Conservation (phyloP, 257 asterid species). For the Apocynum venetum region DNA sequence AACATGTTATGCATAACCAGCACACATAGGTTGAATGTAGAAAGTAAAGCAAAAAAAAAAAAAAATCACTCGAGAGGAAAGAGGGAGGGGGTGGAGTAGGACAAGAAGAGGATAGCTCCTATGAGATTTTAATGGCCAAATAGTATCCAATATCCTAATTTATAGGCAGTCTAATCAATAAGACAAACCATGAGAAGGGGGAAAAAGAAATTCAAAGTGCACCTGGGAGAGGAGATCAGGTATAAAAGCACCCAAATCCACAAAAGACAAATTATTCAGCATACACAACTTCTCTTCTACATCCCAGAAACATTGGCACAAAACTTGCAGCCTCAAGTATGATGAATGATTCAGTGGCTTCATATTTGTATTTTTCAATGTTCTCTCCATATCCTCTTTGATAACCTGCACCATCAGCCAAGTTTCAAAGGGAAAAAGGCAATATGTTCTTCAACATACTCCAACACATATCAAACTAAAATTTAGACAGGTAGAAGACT, state of each 20-base stretch:
- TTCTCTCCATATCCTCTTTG: conserved; percentile 87
- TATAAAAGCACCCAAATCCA: conserved; percentile 65
- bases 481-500: not conserved
- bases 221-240: conserved; percentile 97
- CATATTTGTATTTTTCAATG: conserved; percentile 89
- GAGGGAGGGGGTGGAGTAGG: not conserved
- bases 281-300: conserved; percentile 74
- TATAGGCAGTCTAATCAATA: not conserved
- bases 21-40: too few relatives aligned
- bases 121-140: not conserved
- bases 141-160: not conserved
- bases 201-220: conserved; percentile 5
- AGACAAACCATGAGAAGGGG: not conserved
- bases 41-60: too few relatives aligned
- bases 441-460: not conserved
- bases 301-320: conserved; percentile 89
- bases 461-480: not conserved
- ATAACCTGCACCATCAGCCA: conserved; percentile 59
- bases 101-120: not conserved
- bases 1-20: not conserved
- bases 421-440: conserved; percentile 20
- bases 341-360: conserved; percentile 88
- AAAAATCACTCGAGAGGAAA: too few relatives aligned
- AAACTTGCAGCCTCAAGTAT: conserved; percentile 83
- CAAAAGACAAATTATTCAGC: conserved; percentile 60